Evolutionary conservation across 495 filamentous ascomycete species (phyloP).

Genomic region (Talaromyces nanjingensis): DNA sequence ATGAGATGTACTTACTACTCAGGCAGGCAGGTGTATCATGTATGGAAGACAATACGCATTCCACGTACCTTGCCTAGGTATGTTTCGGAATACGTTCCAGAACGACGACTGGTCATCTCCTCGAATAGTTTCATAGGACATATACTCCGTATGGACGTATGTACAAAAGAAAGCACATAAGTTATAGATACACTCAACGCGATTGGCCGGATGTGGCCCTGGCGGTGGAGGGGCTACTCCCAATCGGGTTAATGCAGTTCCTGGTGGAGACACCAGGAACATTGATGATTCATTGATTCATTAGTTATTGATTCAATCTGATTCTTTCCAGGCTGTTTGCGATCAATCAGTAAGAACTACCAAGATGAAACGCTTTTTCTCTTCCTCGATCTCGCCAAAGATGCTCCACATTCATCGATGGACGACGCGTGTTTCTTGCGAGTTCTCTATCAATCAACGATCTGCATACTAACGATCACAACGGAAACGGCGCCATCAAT

Average conservation of each 20-base stretch:
- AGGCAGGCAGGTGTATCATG: too few species aligned
- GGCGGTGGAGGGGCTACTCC: background rate
- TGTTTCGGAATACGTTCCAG: too few species aligned
- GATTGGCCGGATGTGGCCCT: background rate
- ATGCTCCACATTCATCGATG: background rate
- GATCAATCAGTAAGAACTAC: too few species aligned
- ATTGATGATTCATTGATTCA: slow-evolving; percentile 1
- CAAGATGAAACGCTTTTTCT: background rate
- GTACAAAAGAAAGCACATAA: too few species aligned
- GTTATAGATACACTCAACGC: background rate
- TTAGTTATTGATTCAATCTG: background rate
- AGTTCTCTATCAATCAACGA: background rate
- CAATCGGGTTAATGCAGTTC: background rate
- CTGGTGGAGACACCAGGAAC: background rate
- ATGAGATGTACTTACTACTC: too few species aligned
- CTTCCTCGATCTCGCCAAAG: background rate
- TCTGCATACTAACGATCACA: background rate
- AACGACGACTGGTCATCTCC: too few species aligned
- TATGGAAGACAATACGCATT: too few species aligned
- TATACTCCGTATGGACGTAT: background rate
- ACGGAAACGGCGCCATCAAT: slow-evolving; percentile 1
- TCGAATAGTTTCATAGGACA: background rate
- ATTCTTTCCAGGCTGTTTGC: background rate
- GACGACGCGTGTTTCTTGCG: background rate
- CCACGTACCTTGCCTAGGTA: too few species aligned